Evolutionary conservation across 2,329 filamentous ascomycete species (phyloP).

Genomic region (Septoria linicola): DNA sequence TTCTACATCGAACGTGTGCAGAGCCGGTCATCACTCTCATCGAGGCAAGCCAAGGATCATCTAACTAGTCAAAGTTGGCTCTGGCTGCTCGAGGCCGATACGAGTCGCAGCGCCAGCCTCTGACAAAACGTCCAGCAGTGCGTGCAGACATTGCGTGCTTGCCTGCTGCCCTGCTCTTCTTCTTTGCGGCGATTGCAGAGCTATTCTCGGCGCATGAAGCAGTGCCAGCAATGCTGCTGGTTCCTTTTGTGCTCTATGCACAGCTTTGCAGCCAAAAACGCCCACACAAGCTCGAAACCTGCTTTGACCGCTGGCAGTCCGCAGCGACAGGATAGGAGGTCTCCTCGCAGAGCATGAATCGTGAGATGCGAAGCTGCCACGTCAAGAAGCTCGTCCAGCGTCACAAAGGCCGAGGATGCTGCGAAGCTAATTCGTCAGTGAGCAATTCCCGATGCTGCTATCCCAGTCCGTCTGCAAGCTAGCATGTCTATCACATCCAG

Average conservation of each 20-base stretch:
- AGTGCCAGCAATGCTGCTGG: background rate
- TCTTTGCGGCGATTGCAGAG: too few species aligned
- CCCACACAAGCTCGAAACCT: slow-evolving; percentile 6
- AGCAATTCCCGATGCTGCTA: background rate
- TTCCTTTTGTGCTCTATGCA: background rate
- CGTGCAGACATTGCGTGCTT: background rate
- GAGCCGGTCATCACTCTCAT: too few species aligned
- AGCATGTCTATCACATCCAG: slow-evolving; percentile 1
- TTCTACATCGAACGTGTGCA: too few species aligned
- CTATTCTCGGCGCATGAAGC: too few species aligned
- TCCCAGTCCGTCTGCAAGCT: slow-evolving; percentile 11
- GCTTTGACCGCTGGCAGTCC: slow-evolving; percentile 1
- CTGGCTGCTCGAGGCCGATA: too few species aligned
- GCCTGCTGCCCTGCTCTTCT: too few species aligned
- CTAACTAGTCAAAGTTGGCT: too few species aligned
- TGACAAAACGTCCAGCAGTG: background rate
- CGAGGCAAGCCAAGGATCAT: too few species aligned
- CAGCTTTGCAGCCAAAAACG: background rate
- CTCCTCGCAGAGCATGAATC: slow-evolving; percentile 11
- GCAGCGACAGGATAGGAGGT: slow-evolving; percentile 5
- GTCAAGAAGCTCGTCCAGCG: slow-evolving; percentile 1
- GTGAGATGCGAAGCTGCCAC: slow-evolving; percentile 13
- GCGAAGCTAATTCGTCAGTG: background rate
- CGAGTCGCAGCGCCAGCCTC: background rate
- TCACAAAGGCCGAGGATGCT: slow-evolving; percentile 3